Base-by-base conservation (phyloP, 2,329 filamentous ascomycete genomes). In the Sporothrix brunneoviolacea region DNA sequence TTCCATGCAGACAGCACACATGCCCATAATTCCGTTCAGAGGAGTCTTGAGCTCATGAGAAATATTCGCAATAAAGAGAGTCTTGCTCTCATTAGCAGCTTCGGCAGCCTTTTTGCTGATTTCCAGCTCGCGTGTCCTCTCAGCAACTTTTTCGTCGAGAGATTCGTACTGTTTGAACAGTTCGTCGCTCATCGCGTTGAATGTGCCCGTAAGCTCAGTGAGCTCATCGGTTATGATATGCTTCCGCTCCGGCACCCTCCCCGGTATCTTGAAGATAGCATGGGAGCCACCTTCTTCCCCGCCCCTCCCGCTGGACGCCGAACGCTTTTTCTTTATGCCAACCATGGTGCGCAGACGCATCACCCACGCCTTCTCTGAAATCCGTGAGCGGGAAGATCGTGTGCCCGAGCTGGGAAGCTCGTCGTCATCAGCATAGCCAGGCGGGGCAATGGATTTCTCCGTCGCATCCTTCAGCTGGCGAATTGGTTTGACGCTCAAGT, bases 41-140 rank as follows among this genome's bases (percentile, higher is more conserved):
- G 93, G 93, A 1, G 93, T 98, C 64, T 95, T 94, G 32, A 98
- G 75, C 65, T 97, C 80, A 59, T 84, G 81, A 1, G 82, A 85
- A 45, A 97, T 95, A 60, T 97, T 97, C 16, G 93, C 93, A 56
- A 98, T 94, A 70, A 97, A 97, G 8, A 97, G 74, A 0, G 93
- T 97, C 70, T 98, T 98, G 74, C 88, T 94, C 68, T 95, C 88
- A 60, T 95, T 96, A 4, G 91, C 91, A n/a, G 88, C 86, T 66
- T 95, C 91, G 1, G 91, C 91, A 1, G 89, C 88, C 68, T 89
- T 88, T 65, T 95, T 95, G 70, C 86, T 94, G 54, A 88, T 80
- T 62, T 95, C 89, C 1, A 96, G 73, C 65, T 96, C 87, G 32
- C 80, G 80, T 0, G 91, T 96, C 50, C 91, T 77, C 64, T 91